Evolutionary conservation across 768 basidiomycete species (phyloP), one percentile per base, ranked within the genome.

Genomic region (Pleurotus djamor): DNA sequence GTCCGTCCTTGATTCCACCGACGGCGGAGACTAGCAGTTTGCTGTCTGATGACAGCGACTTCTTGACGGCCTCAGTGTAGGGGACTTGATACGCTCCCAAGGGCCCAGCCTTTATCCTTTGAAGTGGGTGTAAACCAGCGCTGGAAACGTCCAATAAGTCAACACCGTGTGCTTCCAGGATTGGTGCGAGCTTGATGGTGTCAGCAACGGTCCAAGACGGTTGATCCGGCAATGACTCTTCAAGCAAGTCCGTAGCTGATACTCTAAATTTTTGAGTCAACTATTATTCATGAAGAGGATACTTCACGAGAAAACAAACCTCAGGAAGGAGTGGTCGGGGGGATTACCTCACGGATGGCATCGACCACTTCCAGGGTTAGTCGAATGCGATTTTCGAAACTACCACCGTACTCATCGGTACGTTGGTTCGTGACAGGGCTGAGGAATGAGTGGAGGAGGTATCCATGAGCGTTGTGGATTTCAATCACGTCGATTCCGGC

Each of bases 171-270:
- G 82, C 78, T 14, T 76, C 76, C 14, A 93, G 78, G 61, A 86
- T 79, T 14, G 76, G 72, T 2, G 85, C 82, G 21, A 92, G 74
- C 35, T 79, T 73, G 21, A 82, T 82, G 1, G 87, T 89, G 67
- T 93, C 91, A 67, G 88, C 83, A 1, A 81, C 62, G 13, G 81
- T 79, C 91, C 92, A 91, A 5, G 83, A 83, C 9, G 80, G 79
- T 61, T 88, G 83, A 59, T 87, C 72, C 0, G 85, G 83, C 1
- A 81, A 70, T 4, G 76, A 73, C 58, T 82, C 77, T 63, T 86
- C 85, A 6, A 89, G 72, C 86, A 90, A 90, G 59, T 93, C 92
- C 0, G 84, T 87, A 1, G 84, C 92, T 44, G 86, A 88, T 21
- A 93, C 72, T 17, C 86, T 85, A 43, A 28, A 32, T 28, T 73